phyloP scores from a whole-genome alignment of 2,329 filamentous ascomycete genomes.

The Diaporthe sp. region DNA sequence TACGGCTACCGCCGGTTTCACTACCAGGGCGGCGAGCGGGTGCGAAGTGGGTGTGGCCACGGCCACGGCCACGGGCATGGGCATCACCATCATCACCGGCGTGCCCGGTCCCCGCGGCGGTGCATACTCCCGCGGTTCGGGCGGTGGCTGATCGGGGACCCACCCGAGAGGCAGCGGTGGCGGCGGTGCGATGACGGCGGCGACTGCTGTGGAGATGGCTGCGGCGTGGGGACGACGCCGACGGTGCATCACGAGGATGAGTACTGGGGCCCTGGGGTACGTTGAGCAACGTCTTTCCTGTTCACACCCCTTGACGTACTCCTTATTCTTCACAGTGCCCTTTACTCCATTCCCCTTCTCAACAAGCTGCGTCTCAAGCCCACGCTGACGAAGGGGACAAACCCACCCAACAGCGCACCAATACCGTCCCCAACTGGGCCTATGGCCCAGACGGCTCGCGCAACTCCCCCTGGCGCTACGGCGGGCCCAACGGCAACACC shows the following conservation, averaged over 20 bases:
- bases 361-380: neutral
- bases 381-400: neutral
- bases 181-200: neutral
- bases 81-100: neutral
- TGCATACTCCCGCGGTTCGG: constrained; percentile 27
- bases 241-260: constrained; percentile 34
- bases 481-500: neutral
- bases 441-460: constrained; percentile 3
- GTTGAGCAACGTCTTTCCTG: neutral
- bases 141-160: constrained; percentile 32
- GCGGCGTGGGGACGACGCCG: constrained; percentile 10
- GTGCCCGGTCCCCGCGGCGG: neutral
- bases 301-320: neutral
- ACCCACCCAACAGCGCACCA: neutral
- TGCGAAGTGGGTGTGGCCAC: neutral
- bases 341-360: neutral
- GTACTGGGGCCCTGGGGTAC: constrained; percentile 33
- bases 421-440: constrained; percentile 4
- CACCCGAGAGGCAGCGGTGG: neutral
- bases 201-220: neutral
- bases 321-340: neutral
- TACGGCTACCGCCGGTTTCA: constrained; percentile 34
- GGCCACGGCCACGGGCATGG: neutral
- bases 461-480: constrained; percentile 32
- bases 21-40: constrained; percentile 29